phyloP scores from a whole-genome alignment of 1,284 basidiomycete genomes.

The Puccinia horiana region DNA sequence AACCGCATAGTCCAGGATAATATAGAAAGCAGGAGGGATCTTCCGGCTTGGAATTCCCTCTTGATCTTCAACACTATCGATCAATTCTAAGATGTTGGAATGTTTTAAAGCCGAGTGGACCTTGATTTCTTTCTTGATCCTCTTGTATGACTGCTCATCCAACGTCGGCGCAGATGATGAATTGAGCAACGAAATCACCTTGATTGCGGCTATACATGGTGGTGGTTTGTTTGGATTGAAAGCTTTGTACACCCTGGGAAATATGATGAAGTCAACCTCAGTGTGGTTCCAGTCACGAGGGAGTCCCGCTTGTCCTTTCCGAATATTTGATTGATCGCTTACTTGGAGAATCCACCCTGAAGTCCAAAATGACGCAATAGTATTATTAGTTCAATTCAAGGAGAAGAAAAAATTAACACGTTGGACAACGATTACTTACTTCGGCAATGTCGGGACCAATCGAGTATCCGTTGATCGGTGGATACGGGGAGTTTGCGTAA shows the following conservation, averaged over 20 bases:
- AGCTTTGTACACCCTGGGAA: conserved; percentile 71
- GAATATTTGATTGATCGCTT: neutral
- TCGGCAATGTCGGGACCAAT: conserved; percentile 45
- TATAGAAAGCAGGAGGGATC: conserved; percentile 80
- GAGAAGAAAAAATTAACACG: neutral
- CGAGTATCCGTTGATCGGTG: conserved; percentile 36
- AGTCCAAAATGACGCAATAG: neutral
- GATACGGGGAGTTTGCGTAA: conserved; percentile 46
- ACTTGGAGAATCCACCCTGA: conserved; percentile 46
- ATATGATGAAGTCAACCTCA: neutral
- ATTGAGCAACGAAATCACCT: conserved; percentile 62
- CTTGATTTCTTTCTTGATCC: conserved; percentile 87
- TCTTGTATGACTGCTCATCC: conserved; percentile 64
- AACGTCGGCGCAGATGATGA: conserved; percentile 61
- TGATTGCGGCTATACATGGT: conserved; percentile 38
- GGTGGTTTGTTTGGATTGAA: conserved; percentile 61
- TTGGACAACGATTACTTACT: neutral
- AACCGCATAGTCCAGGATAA: conserved; percentile 85
- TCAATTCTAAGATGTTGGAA: conserved; percentile 71
- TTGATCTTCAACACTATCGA: conserved; percentile 66
- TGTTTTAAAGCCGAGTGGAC: conserved; percentile 84
- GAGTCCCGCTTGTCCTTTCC: neutral
- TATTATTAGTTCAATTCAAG: neutral
- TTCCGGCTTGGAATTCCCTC: conserved; percentile 55
- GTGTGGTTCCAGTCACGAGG: neutral